These are phyloP conservation scores for Nemania serpens DNA, from an alignment of 2,329 filamentous ascomycete species.

Conservation along the genomic window DNA sequence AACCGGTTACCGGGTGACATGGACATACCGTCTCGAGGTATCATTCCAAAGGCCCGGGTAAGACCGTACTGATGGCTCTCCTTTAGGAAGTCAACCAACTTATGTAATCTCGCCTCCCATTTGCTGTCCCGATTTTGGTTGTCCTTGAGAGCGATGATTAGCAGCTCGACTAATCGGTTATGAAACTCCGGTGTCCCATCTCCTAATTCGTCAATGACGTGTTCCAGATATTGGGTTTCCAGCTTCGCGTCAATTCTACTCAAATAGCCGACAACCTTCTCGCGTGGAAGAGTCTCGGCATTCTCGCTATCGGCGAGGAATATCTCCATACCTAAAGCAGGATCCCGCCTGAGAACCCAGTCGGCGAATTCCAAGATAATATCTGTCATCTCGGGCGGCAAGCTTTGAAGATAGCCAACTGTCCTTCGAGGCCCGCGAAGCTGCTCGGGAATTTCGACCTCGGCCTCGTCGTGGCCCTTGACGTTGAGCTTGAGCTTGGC, in stretches of 20 bases:
- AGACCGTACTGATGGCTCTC: conserved; percentile 81
- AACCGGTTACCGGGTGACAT: neutral
- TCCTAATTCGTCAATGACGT: conserved; percentile 84
- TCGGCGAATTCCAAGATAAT: conserved; percentile 88
- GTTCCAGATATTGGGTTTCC: conserved; percentile 83
- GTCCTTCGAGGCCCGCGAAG: conserved; percentile 84
- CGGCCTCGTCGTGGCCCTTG: conserved; percentile 35
- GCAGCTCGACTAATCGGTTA: conserved; percentile 76
- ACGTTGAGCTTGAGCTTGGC: conserved; percentile 42
- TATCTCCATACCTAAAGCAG: conserved; percentile 83
- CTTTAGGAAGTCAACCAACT: conserved; percentile 75
- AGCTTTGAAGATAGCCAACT: conserved; percentile 84
- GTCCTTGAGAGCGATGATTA: conserved; percentile 52
- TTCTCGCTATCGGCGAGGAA: conserved; percentile 95
- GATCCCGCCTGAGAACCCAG: conserved; percentile 79
- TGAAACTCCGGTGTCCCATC: conserved; percentile 87
- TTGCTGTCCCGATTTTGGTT: conserved; percentile 49
- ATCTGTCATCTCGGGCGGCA: conserved; percentile 86
- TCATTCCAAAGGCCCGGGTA: conserved; percentile 73
- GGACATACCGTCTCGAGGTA: conserved; percentile 74
- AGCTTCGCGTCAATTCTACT: conserved; percentile 69
- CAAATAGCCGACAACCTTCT: conserved; percentile 76
- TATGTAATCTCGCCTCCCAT: conserved; percentile 64
- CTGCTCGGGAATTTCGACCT: conserved; percentile 41
- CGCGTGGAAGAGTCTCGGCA: conserved; percentile 83